Evolutionary conservation across 176 grass and related monocot species (phyloP), one percentile per base, ranked within the genome.

Genomic region (Musa acuminata): DNA sequence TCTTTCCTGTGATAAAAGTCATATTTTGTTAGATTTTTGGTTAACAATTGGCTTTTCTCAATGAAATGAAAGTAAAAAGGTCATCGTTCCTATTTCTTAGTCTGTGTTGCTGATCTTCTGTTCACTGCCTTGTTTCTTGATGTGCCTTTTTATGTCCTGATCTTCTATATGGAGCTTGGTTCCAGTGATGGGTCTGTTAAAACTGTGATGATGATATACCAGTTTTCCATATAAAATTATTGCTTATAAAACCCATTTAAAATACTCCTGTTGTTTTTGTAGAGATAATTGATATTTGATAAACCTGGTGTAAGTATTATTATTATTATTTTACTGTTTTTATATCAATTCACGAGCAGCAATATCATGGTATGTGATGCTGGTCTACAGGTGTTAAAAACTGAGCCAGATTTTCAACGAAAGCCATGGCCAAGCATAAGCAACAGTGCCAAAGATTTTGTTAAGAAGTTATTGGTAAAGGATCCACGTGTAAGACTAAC

Each of bases 381-480:
- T 80, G 11, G 67, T 67, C 3, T 83, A 64, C 86, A 97, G 93
- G 93, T 97, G 43, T 86, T 97, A 73, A 97, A 88, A 78, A 97
- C 87, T 73, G 92, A 89, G 73, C 93, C 93, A 75, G 90, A 97
- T 71, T 97, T 97, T 85, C 82, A 83, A 64, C 83, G 87, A 20
- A 97, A 92, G 66, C 93, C 93, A 74, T 97, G 93, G 93, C 79
- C 87, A 82, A 97, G 81, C 77, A 88, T 92, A 79, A 97, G 85
- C 64, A 55, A 87, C 35, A 81, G 87, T 92, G 93, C 93, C 72
- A 92, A 92, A 87, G 93, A 97, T 88, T 97, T 97, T 86, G 87
- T 92, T 83, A 88, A 92, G 20, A 96, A 90, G 80, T 87, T 96
- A 85, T 79, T 96, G 69, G 87, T 96, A 71, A 96, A 96, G 85